These are phyloP conservation scores for Trichoderma harzianum DNA, from an alignment of 2,329 filamentous ascomycete species.

Conservation along the genomic window DNA sequence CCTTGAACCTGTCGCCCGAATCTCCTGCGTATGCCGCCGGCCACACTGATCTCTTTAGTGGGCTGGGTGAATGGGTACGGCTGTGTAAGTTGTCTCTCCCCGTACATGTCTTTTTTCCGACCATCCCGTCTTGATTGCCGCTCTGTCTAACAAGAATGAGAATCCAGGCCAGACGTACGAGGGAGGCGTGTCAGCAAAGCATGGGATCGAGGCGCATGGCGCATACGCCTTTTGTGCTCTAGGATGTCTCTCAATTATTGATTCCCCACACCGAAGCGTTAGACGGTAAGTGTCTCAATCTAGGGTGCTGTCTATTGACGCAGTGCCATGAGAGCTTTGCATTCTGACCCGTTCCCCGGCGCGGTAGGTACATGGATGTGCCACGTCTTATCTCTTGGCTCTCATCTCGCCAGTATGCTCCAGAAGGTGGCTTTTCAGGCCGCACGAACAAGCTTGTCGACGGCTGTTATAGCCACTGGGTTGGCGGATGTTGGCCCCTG, in stretches of 20 bases:
- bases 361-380: slow-evolving; percentile 68
- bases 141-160: neutral
- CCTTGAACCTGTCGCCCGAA: slow-evolving; percentile 71
- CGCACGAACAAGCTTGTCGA: slow-evolving; percentile 97
- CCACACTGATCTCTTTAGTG: slow-evolving; percentile 62
- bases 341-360: slow-evolving; percentile 32
- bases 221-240: slow-evolving; percentile 95
- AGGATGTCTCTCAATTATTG: slow-evolving; percentile 82
- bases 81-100: slow-evolving; percentile 58
- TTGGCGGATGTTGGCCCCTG: slow-evolving; percentile 90
- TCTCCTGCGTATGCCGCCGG: slow-evolving; percentile 64
- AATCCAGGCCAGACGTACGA: slow-evolving; percentile 81
- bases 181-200: slow-evolving; percentile 84
- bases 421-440: slow-evolving; percentile 89
- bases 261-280: slow-evolving; percentile 71
- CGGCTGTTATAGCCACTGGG: slow-evolving; percentile 98
- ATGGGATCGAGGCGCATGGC: slow-evolving; percentile 87
- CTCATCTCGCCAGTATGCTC: slow-evolving; percentile 81
- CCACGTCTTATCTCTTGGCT: slow-evolving; percentile 80
- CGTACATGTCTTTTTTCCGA: slow-evolving; percentile 23
- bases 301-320: slow-evolving; percentile 32
- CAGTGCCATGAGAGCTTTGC: slow-evolving; percentile 26
- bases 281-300: slow-evolving; percentile 54
- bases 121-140: slow-evolving; percentile 16
- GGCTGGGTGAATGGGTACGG: slow-evolving; percentile 75